Percentiles rank a stretch among this genome's conserved stretches.
Evolutionary conservation across 305 asterid genomes (phyloP).

Genomic region (Lippia alba): DNA sequence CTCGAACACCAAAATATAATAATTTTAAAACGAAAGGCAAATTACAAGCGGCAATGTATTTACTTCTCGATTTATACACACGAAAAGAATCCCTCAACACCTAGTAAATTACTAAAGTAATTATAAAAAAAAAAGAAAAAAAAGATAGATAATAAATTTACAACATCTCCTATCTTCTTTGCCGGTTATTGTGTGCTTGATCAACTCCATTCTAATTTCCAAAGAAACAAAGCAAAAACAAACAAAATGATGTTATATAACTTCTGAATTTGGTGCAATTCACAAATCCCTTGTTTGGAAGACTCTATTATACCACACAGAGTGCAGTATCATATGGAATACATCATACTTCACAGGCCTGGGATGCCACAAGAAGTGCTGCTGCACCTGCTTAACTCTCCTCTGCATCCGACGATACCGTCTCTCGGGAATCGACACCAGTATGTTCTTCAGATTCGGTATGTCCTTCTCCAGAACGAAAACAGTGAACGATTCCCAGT

Average conservation of each 20-base stretch:
- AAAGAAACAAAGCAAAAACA: not conserved
- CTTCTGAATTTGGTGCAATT: not conserved
- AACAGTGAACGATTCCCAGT: slow-evolving; percentile 78
- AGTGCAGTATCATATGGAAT: slow-evolving; percentile 77
- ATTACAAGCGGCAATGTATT: not conserved
- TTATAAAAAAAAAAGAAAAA: not conserved
- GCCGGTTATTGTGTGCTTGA: slow-evolving; percentile 14
- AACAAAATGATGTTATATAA: no score
- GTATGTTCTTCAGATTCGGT: slow-evolving; percentile 65
- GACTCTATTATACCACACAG: slow-evolving; percentile 74
- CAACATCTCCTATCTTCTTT: slow-evolving; percentile 6
- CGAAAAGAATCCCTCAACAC: slow-evolving; percentile 13
- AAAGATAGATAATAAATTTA: not conserved
- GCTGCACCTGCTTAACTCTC: slow-evolving; percentile 70
- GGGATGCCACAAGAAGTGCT: slow-evolving; percentile 82
- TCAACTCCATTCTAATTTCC: not conserved
- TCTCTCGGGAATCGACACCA: slow-evolving; percentile 51
- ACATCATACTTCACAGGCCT: slow-evolving; percentile 66
- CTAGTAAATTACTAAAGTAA: not conserved
- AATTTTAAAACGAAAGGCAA: no score
- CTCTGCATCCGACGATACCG: slow-evolving; percentile 62
- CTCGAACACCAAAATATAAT: no score
- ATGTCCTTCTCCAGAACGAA: slow-evolving; percentile 73
- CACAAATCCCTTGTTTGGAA: slow-evolving; percentile 43
- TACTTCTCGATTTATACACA: slow-evolving; percentile 30